Base-by-base conservation (phyloP, 2,329 filamentous ascomycete species). In the Epichloe brachyelytri region DNA sequence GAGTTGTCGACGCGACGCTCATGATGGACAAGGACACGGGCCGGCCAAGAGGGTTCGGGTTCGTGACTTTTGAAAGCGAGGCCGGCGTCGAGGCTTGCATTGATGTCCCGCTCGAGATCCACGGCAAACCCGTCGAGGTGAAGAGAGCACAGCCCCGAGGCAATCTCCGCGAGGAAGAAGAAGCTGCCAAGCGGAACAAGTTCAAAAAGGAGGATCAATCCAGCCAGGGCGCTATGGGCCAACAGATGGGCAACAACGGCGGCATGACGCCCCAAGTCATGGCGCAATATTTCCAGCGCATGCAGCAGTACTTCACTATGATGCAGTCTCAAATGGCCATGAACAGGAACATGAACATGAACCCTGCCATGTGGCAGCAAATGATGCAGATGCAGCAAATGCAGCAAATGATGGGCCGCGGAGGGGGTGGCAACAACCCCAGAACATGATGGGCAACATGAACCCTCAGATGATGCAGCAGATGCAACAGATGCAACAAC, bases 21-120 rank as follows among this genome's bases (percentile, higher is more conserved):
- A 98, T 98, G 93, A 98, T 98, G 83, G 93, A 98, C 67, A 98
- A 98, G 70, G 93, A 98, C 67, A 98, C 93, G 1, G 93, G 93
- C n/a, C 82, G 93, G 40, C 93, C 93, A 3, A 80, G 93, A 63
- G 93, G 93, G 2, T 98, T 98, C 62, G 93, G 93, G 14, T 98
- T 98, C 66, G 93, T 98, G 49, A 98, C 93, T 0, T 98, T 98
- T 60, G 93, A 98, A 69, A 94, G 85, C 58, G 93, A 98, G 62
- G 83, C 88, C 15, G 93, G 93, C 17, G 93, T 98, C 43, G 93
- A 98, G 57, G 86, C 87, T 36, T 95, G 90, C 54, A 80, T 98
- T 43, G 82, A 85, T 51, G 79, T 83, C 20, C 86, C 88, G 15
- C 78, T 98, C 12, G 88, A 93, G 64, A 97, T 98, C 54, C 85